Conservation (phyloP, 2,329 filamentous ascomycete species). For the Fusarium sterilihyphosum region DNA sequence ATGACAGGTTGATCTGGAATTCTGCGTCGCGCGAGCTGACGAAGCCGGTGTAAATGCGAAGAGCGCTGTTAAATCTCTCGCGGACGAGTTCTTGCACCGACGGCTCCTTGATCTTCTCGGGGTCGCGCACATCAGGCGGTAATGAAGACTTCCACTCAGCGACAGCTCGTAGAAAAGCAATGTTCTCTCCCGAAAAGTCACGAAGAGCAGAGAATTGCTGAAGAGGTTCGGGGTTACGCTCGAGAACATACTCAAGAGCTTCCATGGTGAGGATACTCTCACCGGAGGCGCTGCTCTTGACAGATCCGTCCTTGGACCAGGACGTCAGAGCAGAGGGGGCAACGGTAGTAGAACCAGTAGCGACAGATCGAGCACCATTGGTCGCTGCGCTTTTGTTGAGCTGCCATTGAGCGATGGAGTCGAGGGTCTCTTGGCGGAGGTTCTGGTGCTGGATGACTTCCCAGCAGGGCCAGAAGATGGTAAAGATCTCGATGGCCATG, state of each 20-base stretch:
- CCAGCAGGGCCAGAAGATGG: conserved; percentile 70
- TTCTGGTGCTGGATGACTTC: conserved; percentile 60
- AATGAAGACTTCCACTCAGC: conserved; percentile 53
- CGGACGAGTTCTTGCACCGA: conserved; percentile 51
- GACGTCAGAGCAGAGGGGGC: conserved; percentile 51
- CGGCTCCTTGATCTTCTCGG: conserved; percentile 34
- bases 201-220: conserved; percentile 71
- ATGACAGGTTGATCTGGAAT: conserved; percentile 74
- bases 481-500: conserved; percentile 70
- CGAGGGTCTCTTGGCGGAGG: conserved; percentile 59
- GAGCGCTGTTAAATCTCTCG: conserved; percentile 66
- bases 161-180: conserved; percentile 68
- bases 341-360: conserved; percentile 47
- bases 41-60: conserved; percentile 51
- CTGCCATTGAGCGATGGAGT: conserved; percentile 61
- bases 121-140: conserved; percentile 37
- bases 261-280: conserved; percentile 51
- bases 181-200: conserved; percentile 78
- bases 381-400: conserved; percentile 49
- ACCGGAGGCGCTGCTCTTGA: conserved; percentile 45
- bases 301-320: conserved; percentile 49
- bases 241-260: conserved; percentile 63
- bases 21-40: conserved; percentile 57
- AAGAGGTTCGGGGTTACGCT: conserved; percentile 67
- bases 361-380: conserved; percentile 47